A percentile compares a stretch with the other conserved stretches of the same genome.
Conservation (phyloP, 345 rosid species). For the Dovyalis caffra region DNA sequence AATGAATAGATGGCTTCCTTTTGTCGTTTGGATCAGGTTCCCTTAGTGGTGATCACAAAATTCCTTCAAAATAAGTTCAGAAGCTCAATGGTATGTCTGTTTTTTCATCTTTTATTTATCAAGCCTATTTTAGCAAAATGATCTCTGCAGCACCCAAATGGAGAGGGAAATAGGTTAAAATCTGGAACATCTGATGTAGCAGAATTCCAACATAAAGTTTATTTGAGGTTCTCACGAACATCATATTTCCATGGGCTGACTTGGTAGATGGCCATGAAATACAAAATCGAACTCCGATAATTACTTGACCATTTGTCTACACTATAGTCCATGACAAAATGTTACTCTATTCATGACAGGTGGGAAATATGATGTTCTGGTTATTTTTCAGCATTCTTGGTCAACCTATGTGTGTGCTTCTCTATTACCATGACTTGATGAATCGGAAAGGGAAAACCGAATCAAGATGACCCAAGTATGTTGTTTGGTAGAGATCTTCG, state of each 20-base stretch:
- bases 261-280: not conserved
- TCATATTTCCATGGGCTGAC: not conserved
- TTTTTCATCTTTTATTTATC: not conserved
- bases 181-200: not conserved
- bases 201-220: not conserved
- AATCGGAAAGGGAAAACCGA: constrained; percentile 55
- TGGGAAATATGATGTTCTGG: constrained; percentile 98
- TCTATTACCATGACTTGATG: constrained; percentile 94
- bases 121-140: not conserved
- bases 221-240: too few relatives aligned
- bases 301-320: not conserved
- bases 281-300: not conserved
- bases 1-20: not conserved
- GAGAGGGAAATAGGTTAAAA: not conserved
- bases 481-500: not conserved
- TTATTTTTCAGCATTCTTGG: constrained; percentile 88
- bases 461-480: constrained; percentile 4
- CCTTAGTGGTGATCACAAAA: constrained; percentile 78
- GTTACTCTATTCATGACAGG: constrained; percentile 38
- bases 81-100: constrained; percentile 67
- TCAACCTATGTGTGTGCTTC: constrained; percentile 92
- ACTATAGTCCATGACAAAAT: not conserved
- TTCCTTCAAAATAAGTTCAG: constrained; percentile 66
- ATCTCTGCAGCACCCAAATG: not conserved
- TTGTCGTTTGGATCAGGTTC: constrained; percentile 52